A percentile compares a stretch with the other conserved stretches of the same genome.
Conservation (phyloP, 352 stramenopile genomes). For the Phytopythium helicoides region DNA sequence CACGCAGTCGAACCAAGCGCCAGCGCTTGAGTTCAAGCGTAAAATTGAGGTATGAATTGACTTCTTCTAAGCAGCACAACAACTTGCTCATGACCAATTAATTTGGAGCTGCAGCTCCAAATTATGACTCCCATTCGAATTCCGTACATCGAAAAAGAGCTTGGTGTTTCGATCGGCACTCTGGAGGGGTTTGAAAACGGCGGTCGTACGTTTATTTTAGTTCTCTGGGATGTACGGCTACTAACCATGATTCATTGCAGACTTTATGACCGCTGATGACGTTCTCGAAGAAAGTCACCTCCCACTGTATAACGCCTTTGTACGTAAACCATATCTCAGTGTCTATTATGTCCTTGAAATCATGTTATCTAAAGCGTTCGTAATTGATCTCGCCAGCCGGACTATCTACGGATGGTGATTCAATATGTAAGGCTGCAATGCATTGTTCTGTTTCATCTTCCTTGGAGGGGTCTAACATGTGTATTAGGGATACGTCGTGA, state of each 20-base stretch:
- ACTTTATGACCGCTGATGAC: constrained; percentile 83
- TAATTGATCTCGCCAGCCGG: too few species aligned
- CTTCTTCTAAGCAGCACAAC: background rate
- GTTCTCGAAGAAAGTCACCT: constrained; percentile 83
- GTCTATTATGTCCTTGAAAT: too few species aligned
- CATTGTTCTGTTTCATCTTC: background rate
- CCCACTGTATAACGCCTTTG: constrained; percentile 78
- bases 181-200: constrained; percentile 83
- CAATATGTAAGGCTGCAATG: constrained; percentile 65
- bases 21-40: constrained; percentile 62
- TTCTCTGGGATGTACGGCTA: too few species aligned
- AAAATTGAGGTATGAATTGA: constrained; percentile 71
- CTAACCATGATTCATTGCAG: too few species aligned
- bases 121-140: constrained; percentile 89
- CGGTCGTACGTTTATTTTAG: constrained; percentile 38
- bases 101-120: constrained; percentile 46
- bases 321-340: constrained; percentile 29
- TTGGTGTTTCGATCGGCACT: constrained; percentile 70
- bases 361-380: too few species aligned
- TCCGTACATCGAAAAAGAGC: constrained; percentile 80
- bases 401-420: constrained; percentile 87
- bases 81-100: background rate
- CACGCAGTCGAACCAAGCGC: constrained; percentile 14
- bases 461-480: constrained; percentile 1
- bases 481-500: constrained; percentile 78